phyloP scores from a whole-genome alignment of 805 yeast genomes.

The Schizosaccharomyces pombe region DNA sequence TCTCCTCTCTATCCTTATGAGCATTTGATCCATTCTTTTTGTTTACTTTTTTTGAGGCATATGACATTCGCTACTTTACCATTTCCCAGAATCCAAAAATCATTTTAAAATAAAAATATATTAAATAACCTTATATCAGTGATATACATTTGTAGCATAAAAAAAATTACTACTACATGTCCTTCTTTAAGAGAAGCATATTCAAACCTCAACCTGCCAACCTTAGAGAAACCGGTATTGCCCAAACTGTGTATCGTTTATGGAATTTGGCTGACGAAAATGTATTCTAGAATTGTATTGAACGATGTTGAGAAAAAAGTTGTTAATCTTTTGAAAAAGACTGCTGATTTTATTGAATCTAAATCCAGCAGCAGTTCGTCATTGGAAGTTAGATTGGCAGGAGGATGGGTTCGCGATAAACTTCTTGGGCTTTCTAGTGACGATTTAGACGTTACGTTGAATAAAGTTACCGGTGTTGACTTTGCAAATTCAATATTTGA shows the following conservation, averaged over 20 bases:
- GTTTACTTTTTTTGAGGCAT: not conserved
- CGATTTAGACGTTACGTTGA: constrained; percentile 82
- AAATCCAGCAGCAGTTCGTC: not conserved
- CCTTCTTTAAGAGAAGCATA: no score
- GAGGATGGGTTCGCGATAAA: constrained; percentile 15
- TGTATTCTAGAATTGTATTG: not conserved
- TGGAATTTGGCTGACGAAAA: not conserved
- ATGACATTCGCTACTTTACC: no score
- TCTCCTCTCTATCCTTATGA: no score
- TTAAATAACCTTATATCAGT: no score
- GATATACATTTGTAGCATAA: no score
- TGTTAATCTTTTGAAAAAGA: not conserved
- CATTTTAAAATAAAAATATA: no score
- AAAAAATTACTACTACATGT: no score
- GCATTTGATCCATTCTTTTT: no score
- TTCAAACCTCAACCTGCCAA: no score
- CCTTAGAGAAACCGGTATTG: no score
- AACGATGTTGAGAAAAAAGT: not conserved
- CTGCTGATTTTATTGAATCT: not conserved
- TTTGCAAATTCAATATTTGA: constrained; percentile 40
- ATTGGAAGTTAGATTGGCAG: constrained; percentile 1
- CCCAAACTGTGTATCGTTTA: no score
- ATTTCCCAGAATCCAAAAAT: no score
- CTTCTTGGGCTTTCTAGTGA: constrained; percentile 55
- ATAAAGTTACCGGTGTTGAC: constrained; percentile 59